These are phyloP conservation scores for Ogataea nonfermentans DNA, from an alignment of 805 yeast species.

Conservation along the genomic window DNA sequence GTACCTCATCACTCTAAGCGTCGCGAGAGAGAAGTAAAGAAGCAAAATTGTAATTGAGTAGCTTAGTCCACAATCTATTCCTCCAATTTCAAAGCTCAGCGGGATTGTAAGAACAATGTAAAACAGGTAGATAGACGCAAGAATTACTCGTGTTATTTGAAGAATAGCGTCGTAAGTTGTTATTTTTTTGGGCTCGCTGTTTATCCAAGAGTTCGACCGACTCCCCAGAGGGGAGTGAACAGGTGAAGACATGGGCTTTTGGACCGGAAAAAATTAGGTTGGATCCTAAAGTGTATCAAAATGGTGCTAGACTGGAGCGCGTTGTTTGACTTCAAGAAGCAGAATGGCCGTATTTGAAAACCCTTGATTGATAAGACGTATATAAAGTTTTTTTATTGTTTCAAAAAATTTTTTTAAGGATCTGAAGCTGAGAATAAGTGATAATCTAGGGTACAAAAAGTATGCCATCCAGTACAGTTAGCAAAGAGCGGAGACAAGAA, in stretches of 20 bases:
- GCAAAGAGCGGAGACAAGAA: neutral
- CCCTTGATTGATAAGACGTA: neutral
- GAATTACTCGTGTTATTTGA: constrained; percentile 35
- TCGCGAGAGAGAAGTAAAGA: constrained; percentile 69
- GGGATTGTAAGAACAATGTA: constrained; percentile 83
- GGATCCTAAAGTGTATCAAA: no score
- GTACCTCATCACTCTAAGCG: constrained; percentile 57
- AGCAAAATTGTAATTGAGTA: constrained; percentile 72
- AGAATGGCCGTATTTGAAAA: neutral
- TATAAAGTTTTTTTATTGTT: constrained; percentile 2
- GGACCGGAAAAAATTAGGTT: neutral
- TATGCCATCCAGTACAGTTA: constrained; percentile 19
- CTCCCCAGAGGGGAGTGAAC: constrained; percentile 7
- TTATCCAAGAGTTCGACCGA: constrained; percentile 6
- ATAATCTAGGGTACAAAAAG: neutral
- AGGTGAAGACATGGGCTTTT: constrained; percentile 6
- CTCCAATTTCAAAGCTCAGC: constrained; percentile 91
- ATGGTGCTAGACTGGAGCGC: no score
- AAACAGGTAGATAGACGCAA: constrained; percentile 60
- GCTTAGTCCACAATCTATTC: constrained; percentile 83
- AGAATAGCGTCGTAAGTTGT: constrained; percentile 17
- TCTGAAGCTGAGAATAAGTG: neutral
- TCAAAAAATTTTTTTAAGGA: constrained; percentile 8
- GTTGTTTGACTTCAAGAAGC: no score
- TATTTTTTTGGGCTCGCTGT: constrained; percentile 9